Evolutionary conservation across 129 eudicot species (phyloP), one percentile per base, ranked within the genome.

Genomic region (Gnaphalium uliginosum): DNA sequence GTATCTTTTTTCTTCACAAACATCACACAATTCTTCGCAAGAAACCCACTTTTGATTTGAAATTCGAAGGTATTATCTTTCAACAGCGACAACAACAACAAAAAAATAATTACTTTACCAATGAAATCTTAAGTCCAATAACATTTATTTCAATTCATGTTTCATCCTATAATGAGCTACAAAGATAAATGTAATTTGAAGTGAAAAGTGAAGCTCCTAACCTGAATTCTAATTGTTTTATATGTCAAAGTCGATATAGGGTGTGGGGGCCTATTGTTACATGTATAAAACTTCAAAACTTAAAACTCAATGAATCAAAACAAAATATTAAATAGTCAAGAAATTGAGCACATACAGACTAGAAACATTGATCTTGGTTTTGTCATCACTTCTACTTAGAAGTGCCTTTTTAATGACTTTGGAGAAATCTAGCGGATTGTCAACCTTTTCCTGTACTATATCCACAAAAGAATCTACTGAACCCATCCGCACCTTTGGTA

Each of bases 391-490:
- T 81, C 97, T 92, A 81, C 80, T 91, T 77, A 78, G 83, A 63
- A 86, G 72, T 14, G 99, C 96, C 50, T 77, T 82, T 81, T 86
- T 89, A 50, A 95, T 83, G 66, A 89, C 79, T 87, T 81, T 83
- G 74, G 96, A 86, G 68, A 95, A 95, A 39, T 85, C 97, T 74
- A 83, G 73, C 14, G 97, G 99, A 76, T 86, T 95, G 79, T 91
- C 95, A 71, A 95, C 91, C 66, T 87, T 84, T 79, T 95, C 92
- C 72, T 92, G 96, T 48, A 80, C 83, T 86, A 95, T 87, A 71
- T 89, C 92, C 67, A 81, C 76, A 72, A 81, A 71, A 80, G 76
- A 83, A 81, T 85, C 96, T 50, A 73, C 58, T 81, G 87, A 87
- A 71, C 98, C 96, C 87, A 87, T 62, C 69, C 73, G 74, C 64